Evolutionary conservation across 2,329 filamentous ascomycete genomes (phyloP).

Genomic region (Chaetomiaceae sp.): DNA sequence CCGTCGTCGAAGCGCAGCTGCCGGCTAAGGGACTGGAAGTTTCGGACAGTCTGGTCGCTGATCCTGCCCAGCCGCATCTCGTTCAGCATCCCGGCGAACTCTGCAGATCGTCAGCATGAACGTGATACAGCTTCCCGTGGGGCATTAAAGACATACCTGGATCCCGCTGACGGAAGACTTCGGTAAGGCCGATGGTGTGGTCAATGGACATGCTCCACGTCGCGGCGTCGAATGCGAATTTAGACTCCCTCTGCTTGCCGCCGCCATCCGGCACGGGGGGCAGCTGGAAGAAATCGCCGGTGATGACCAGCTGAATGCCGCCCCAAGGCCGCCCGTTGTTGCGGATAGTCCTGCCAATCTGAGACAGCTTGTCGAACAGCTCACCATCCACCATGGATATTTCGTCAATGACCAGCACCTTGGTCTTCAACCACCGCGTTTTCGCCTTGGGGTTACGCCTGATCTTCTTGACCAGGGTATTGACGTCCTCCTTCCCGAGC

Average conservation of each 20-base stretch:
- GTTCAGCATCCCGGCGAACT: constrained; percentile 92
- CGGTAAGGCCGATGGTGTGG: constrained; percentile 89
- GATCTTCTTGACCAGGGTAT: constrained; percentile 82
- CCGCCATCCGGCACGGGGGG: constrained; percentile 72
- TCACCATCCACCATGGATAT: constrained; percentile 98
- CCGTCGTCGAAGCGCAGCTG: constrained; percentile 67
- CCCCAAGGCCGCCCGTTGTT: constrained; percentile 93
- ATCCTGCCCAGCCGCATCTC: constrained; percentile 91
- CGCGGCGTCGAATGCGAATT: constrained; percentile 87
- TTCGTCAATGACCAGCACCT: constrained; percentile 85
- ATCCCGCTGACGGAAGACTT: constrained; percentile 95
- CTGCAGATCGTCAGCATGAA: constrained; percentile 34
- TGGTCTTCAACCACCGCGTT: constrained; percentile 81
- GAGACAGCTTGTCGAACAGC: constrained; percentile 90
- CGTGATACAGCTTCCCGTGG: not conserved
- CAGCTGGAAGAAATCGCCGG: constrained; percentile 95
- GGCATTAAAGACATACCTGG: constrained; percentile 41
- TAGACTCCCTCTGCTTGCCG: constrained; percentile 57
- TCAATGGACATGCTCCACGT: constrained; percentile 92
- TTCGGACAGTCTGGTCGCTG: constrained; percentile 64
- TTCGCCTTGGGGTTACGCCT: constrained; percentile 82
- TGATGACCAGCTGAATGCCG: constrained; percentile 91
- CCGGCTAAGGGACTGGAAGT: constrained; percentile 68
- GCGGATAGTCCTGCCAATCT: constrained; percentile 75
- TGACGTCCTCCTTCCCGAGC: constrained; percentile 80